These are phyloP conservation scores for Solanum piurae DNA, from an alignment of 257 asterid species.

Conservation along the genomic window DNA sequence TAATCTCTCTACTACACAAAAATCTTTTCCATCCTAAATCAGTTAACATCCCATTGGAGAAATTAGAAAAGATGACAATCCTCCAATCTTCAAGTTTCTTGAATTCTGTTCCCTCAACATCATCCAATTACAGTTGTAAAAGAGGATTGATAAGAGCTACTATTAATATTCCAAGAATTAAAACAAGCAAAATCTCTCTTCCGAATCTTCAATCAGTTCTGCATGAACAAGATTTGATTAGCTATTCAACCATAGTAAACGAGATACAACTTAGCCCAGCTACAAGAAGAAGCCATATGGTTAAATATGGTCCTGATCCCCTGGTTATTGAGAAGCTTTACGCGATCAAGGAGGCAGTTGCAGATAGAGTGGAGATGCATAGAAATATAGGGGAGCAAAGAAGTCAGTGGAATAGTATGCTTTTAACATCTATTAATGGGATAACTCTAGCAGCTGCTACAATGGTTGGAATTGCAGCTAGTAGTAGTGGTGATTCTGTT, in stretches of 20 bases:
- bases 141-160: neutral
- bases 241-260: neutral
- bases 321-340: slow-evolving; percentile 27
- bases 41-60: neutral
- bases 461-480: slow-evolving; percentile 9
- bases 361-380: slow-evolving; percentile 63
- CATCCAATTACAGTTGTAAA: neutral
- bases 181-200: neutral
- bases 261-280: neutral
- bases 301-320: slow-evolving; percentile 8
- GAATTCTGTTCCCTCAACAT: neutral
- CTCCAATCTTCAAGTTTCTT: neutral
- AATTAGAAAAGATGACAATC: neutral
- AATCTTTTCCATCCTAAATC: neutral
- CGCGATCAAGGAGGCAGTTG: slow-evolving; percentile 40
- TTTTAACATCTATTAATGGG: slow-evolving; percentile 35
- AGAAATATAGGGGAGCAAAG: slow-evolving; percentile 42
- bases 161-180: neutral
- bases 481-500: slow-evolving; percentile 2
- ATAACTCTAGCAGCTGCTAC: slow-evolving; percentile 36
- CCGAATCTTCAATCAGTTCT: neutral
- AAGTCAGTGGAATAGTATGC: slow-evolving; percentile 37
- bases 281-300: neutral
- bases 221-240: neutral
- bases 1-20: neutral